A percentile compares a stretch with the other conserved stretches of the same genome.
Conservation (phyloP, 2,329 filamentous ascomycete genomes). For the Aspergillus hiratsukae region DNA sequence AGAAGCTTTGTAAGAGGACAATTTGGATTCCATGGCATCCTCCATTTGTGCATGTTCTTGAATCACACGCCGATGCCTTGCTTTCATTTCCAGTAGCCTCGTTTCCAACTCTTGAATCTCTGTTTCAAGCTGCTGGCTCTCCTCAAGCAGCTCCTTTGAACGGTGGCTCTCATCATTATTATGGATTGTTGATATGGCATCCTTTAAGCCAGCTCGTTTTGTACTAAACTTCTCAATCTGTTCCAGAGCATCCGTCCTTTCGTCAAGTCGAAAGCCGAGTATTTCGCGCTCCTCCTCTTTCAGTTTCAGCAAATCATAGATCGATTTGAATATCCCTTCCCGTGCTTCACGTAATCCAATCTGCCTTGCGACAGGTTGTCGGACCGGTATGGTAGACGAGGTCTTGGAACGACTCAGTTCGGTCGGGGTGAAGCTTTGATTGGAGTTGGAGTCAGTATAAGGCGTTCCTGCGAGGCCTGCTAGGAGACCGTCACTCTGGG, state of each 20-base stretch:
- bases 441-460: constrained; percentile 42
- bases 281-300: constrained; percentile 54
- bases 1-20: constrained; percentile 56
- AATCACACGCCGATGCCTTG: constrained; percentile 49
- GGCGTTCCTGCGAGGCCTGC: constrained; percentile 42
- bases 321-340: constrained; percentile 53
- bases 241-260: constrained; percentile 44
- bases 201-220: constrained; percentile 48
- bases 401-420: constrained; percentile 25
- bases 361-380: constrained; percentile 40
- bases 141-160: constrained; percentile 43
- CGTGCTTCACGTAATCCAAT: constrained; percentile 52
- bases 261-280: constrained; percentile 43
- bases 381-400: constrained; percentile 34
- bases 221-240: constrained; percentile 50
- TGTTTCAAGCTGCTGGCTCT: constrained; percentile 49
- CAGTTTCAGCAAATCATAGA: constrained; percentile 52
- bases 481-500: constrained; percentile 55
- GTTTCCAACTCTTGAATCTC: constrained; percentile 57
- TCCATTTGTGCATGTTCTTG: constrained; percentile 50
- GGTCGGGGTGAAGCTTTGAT: constrained; percentile 40
- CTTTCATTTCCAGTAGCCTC: constrained; percentile 53
- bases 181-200: constrained; percentile 49
- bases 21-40: constrained; percentile 54
- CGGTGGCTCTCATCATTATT: constrained; percentile 42